Conservation (phyloP, 768 basidiomycete genomes). For the Kwoniella heveanensis region DNA sequence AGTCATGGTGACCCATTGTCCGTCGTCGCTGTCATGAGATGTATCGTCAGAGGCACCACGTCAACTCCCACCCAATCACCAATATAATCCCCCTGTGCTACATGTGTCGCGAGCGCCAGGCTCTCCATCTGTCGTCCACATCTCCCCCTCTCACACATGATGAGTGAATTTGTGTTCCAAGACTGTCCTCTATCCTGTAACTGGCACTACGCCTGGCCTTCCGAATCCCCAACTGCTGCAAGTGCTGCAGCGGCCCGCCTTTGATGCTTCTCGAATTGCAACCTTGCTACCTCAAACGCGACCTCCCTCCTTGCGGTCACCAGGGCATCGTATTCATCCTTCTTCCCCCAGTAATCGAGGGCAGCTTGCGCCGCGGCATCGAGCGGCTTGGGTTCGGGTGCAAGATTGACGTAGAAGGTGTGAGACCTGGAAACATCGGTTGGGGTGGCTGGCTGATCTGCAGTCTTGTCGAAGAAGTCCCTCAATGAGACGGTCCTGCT, state of each 20-base stretch:
- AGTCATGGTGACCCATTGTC: too few species aligned
- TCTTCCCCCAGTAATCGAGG: constrained; percentile 27
- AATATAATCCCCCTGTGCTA: too few species aligned
- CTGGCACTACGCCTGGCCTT: too few species aligned
- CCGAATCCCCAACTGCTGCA: neutral
- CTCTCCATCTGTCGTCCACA: too few species aligned
- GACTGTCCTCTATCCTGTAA: too few species aligned
- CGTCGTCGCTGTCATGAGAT: too few species aligned
- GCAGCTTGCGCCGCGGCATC: constrained; percentile 14
- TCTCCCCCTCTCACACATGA: too few species aligned
- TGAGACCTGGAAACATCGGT: neutral
- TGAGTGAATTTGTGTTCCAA: too few species aligned
- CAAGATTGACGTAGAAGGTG: constrained; percentile 1
- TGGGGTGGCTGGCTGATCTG: neutral
- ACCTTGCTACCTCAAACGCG: constrained; percentile 16
- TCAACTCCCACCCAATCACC: too few species aligned
- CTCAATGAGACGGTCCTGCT: neutral
- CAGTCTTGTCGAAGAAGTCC: neutral
- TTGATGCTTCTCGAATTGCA: constrained; percentile 9
- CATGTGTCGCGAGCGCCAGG: too few species aligned
- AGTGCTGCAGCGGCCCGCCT: neutral
- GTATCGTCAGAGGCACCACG: too few species aligned
- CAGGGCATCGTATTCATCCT: constrained; percentile 16
- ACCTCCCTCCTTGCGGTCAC: constrained; percentile 21
- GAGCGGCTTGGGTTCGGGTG: constrained; percentile 17